Conservation (phyloP, 1,139 yeast genomes). For the Meyerozyma sp. region DNA sequence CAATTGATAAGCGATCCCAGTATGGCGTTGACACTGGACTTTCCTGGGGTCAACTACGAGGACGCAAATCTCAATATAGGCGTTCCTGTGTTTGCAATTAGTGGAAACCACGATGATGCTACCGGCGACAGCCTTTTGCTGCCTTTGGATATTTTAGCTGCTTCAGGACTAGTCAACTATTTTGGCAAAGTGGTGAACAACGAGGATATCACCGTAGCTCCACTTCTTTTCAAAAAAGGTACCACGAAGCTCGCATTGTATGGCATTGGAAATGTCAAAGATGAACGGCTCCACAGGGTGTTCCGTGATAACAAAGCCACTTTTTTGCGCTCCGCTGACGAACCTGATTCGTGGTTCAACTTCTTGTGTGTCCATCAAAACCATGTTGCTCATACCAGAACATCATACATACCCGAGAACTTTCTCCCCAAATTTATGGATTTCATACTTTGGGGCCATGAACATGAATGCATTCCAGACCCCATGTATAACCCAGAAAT, state of each 20-base stretch:
- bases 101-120: slow-evolving; percentile 97
- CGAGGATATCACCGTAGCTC: slow-evolving; percentile 71
- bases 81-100: slow-evolving; percentile 89
- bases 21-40: slow-evolving; percentile 49
- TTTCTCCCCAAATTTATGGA: slow-evolving; percentile 79
- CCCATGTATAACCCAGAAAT: slow-evolving; percentile 61
- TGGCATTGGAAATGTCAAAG: slow-evolving; percentile 85
- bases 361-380: slow-evolving; percentile 91
- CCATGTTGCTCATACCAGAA: slow-evolving; percentile 71
- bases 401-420: slow-evolving; percentile 78
- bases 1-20: slow-evolving; percentile 80
- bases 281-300: slow-evolving; percentile 78
- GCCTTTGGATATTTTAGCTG: slow-evolving; percentile 81
- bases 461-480: slow-evolving; percentile 85
- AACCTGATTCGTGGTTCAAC: slow-evolving; percentile 72
- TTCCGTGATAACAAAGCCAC: slow-evolving; percentile 77
- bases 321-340: slow-evolving; percentile 65
- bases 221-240: slow-evolving; percentile 80
- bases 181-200: slow-evolving; percentile 80
- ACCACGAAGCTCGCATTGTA: slow-evolving; percentile 75
- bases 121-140: slow-evolving; percentile 84
- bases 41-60: slow-evolving; percentile 76
- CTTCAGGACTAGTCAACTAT: slow-evolving; percentile 80
- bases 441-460: slow-evolving; percentile 94
- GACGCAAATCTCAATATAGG: slow-evolving; percentile 87